Evolutionary conservation across 2,329 filamentous ascomycete genomes (phyloP), one percentile per base, ranked within the genome.

Genomic region (Colletotrichum tanaceti): DNA sequence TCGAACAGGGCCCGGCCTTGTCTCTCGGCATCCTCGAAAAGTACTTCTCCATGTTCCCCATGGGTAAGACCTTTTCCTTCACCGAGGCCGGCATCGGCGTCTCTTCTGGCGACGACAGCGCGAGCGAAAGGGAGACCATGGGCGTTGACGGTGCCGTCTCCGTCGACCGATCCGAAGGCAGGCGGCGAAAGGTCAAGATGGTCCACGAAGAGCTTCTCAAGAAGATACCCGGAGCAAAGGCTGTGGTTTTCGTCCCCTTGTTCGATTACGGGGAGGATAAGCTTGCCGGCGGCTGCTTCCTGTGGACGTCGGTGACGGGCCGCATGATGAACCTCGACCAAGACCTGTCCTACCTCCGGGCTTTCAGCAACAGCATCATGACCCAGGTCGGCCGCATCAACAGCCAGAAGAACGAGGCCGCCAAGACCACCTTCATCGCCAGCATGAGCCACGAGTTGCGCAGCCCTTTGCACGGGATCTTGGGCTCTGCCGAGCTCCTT

Each of bases 401-500:
- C 66, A 85, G 84, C 0, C 76, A 84, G 43, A 82, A 83, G 38
- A 83, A 82, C 3, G 82, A 85, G 63, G 80, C 81, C 22, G 85
- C 86, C 49, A 89, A 89, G 71, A 83, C 83, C 1, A 86, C 86
- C 11, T 88, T 89, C 67, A 87, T 89, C 49, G 86, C 85, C 1
- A 87, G 83, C 35, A 87, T 89, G 70, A 87, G 85, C 20, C 87
- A 89, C 73, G 87, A 89, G 63, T 74, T 89, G 16, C 79, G 87
- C 39, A 86, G 82, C 4, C 87, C 87, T 0, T 74, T 89, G 2
- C 86, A 89, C 68, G 87, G 87, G 1, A 87, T 89, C 49, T 75
- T 89, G 0, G 85, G 84, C 0, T 87, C 77, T 71, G 79, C 81
- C 1, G 84, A 86, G 63, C 82, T 87, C 46, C 75, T 88, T 3